Evolutionary conservation across 441 rosid species (phyloP), one percentile per base, ranked within the genome.

Genomic region (Iberis amara): DNA sequence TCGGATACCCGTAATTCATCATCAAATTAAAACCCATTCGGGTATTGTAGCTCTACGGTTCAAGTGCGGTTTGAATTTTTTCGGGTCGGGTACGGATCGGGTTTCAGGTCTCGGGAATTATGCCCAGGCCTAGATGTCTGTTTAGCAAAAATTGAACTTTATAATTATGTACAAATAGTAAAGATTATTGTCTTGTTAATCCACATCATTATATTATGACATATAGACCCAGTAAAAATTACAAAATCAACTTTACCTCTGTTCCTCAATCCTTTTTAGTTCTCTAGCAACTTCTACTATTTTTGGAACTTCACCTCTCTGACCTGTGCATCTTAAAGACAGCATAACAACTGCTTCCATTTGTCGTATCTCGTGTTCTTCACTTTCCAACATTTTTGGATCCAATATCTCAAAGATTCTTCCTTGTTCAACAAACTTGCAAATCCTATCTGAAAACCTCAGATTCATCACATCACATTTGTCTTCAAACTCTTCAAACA

Each of bases 271-370:
- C 39, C 56, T 40, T 33, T 36, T 35, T 5, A 64, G 57, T 42
- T 64, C 62, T 11, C 48, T 64, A 5, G 68, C 68, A 31, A 55
- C 68, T 64, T 64, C 62, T 8, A 35, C 48, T 51, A 63, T 63
- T 55, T 63, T 48, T 39, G 67, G 62, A 63, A 63, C 62, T 14
- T 48, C 62, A 55, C 68, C 68, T 55, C 62, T 63, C 11, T 47
- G 42, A 33, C 62, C 59, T 32, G 62, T 63, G 15, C 68, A 55
- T 55, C 51, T 55, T 4, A 55, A 56, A 40, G 62, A 55, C 6
- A 64, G 47, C 21, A 41, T 36, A 9, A 64, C 7, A 2, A 36
- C 33, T 56, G 52, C 56, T 48, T 63, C 44, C 3, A 26, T 48
- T 6, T 15, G 6, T 0, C 5, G 14, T 12, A 44, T 55, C 56